These are phyloP conservation scores for Ammopiptanthus mongolicus DNA, from an alignment of 306 rosid genomes.

Conservation along the genomic window DNA sequence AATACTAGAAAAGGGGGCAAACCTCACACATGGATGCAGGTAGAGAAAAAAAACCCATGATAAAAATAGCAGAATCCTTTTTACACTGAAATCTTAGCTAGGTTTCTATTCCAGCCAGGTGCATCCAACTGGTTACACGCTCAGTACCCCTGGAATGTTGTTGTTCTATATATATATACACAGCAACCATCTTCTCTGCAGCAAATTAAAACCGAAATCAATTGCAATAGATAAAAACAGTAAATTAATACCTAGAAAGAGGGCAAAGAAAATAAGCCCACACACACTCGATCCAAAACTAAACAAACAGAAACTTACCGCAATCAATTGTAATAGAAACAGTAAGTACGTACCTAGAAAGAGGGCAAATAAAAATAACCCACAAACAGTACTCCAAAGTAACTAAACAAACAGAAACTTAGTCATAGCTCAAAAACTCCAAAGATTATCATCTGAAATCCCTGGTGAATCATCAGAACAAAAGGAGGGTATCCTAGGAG, in stretches of 20 bases:
- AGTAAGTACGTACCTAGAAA: background rate
- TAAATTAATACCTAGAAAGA: too few relatives aligned
- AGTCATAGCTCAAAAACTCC: conserved; percentile 27
- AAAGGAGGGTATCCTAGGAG: conserved; percentile 43
- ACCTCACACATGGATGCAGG: background rate
- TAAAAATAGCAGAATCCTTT: conserved; percentile 1
- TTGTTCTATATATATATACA: background rate
- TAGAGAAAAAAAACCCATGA: background rate
- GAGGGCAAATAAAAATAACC: background rate
- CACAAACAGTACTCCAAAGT: background rate
- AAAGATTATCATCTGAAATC: conserved; percentile 40
- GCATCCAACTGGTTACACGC: background rate
- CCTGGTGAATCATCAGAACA: conserved; percentile 32
- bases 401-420: background rate
- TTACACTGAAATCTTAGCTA: background rate
- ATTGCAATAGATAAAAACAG: too few relatives aligned
- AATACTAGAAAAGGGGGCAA: background rate
- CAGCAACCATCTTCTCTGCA: background rate
- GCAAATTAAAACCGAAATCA: background rate
- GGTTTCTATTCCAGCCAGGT: background rate
- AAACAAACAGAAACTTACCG: too few relatives aligned
- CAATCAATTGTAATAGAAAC: too few relatives aligned
- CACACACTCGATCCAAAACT: too few relatives aligned
- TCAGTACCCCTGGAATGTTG: background rate
- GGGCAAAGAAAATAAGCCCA: too few relatives aligned